These are phyloP conservation scores for Penicillium verhagenii DNA, from an alignment of 495 filamentous ascomycete genomes.

Conservation along the genomic window DNA sequence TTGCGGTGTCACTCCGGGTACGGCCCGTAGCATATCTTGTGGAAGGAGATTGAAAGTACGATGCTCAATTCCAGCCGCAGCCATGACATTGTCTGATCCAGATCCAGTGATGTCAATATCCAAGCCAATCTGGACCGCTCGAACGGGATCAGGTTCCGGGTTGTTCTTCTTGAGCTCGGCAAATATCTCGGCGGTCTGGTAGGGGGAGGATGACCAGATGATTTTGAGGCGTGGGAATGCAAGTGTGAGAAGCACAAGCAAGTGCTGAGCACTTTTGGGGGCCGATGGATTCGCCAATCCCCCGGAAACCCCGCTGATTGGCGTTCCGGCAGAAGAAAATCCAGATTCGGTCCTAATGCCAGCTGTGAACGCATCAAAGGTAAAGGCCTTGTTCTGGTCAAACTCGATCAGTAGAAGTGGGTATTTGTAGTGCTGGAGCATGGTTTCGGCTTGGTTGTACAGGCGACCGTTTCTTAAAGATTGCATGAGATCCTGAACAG, in stretches of 20 bases:
- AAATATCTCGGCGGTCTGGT: constrained; percentile 97
- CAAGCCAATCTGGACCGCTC: constrained; percentile 78
- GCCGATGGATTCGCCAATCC: constrained; percentile 43
- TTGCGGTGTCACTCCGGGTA: constrained; percentile 83
- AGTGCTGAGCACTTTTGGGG: constrained; percentile 78
- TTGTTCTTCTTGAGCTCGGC: constrained; percentile 85
- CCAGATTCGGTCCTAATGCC: constrained; percentile 55
- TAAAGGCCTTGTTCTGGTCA: constrained; percentile 95
- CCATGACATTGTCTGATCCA: constrained; percentile 53
- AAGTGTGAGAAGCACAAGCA: constrained; percentile 88
- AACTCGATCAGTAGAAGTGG: constrained; percentile 97
- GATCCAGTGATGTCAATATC: constrained; percentile 57
- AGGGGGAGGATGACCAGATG: constrained; percentile 91
- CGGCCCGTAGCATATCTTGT: constrained; percentile 82
- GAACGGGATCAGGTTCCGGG: constrained; percentile 85
- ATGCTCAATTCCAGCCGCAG: constrained; percentile 52
- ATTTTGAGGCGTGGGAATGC: constrained; percentile 87
- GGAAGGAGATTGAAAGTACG: constrained; percentile 63
- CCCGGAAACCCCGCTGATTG: constrained; percentile 52
- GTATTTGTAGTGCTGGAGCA: constrained; percentile 87
- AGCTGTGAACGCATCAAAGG: constrained; percentile 82
- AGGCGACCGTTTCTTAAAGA: constrained; percentile 90
- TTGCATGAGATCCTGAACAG: constrained; percentile 82
- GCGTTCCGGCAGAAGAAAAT: constrained; percentile 61
- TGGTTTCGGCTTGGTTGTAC: constrained; percentile 88